Percentiles rank a stretch among this genome's conserved stretches.
phyloP scores from a whole-genome alignment of 306 rosid species.

The Cucumis cinereus region DNA sequence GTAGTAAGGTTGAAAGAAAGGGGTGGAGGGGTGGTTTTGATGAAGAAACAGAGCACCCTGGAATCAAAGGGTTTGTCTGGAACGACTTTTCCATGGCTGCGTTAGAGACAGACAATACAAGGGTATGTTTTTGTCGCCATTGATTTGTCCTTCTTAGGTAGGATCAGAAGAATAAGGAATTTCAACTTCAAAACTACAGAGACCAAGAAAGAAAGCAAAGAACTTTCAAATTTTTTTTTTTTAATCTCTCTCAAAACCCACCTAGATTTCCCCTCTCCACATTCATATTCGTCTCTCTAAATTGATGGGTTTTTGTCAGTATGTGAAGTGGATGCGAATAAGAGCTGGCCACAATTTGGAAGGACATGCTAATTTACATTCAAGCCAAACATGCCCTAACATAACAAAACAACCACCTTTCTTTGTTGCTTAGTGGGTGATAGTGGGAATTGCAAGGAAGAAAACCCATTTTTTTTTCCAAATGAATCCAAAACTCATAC shows the following conservation, averaged over 20 bases:
- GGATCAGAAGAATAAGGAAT: conserved; percentile 29
- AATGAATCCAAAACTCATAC: neutral
- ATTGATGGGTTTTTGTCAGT: conserved; percentile 10
- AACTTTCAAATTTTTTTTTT: neutral
- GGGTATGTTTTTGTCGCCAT: conserved; percentile 26
- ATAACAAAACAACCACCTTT: conserved; percentile 25
- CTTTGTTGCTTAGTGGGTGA: conserved; percentile 27
- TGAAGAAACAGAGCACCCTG: conserved; percentile 6
- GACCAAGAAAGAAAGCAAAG: neutral
- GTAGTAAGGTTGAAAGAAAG: neutral
- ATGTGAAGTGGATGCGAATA: conserved; percentile 33
- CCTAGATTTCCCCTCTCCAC: conserved; percentile 3
- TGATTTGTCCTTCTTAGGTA: conserved; percentile 14
- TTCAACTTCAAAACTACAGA: conserved; percentile 22
- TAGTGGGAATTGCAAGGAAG: conserved; percentile 21
- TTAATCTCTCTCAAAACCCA: neutral
- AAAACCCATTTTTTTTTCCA: neutral
- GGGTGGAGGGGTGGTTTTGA: conserved; percentile 6
- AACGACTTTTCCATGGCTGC: conserved; percentile 21
- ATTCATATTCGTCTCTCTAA: neutral
- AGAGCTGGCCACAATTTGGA: conserved; percentile 34
- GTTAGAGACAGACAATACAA: conserved; percentile 29
- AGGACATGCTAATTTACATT: conserved; percentile 8
- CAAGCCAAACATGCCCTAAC: conserved; percentile 28
- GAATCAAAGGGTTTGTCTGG: conserved; percentile 14